A percentile compares a stretch with the other conserved stretches of the same genome.
phyloP scores from a whole-genome alignment of 371 early-diverging fungal species.

The Mucor velutinosus region DNA sequence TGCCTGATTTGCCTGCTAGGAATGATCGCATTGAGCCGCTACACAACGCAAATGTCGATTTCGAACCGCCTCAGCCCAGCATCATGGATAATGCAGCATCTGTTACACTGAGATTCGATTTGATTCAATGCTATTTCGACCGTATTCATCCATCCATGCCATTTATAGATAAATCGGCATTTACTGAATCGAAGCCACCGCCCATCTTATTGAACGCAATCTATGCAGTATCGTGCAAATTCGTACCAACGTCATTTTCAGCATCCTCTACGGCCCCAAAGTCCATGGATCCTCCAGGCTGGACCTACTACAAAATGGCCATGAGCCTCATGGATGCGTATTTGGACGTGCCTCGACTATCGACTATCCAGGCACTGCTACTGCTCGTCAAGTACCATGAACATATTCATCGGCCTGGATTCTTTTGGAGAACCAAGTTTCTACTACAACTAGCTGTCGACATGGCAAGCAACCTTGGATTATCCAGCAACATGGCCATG shows the following conservation, averaged over 20 bases:
- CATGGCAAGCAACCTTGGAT: conserved; percentile 44
- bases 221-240: conserved; percentile 55
- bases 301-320: conserved; percentile 42
- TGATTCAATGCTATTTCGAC: conserved; percentile 46
- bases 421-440: conserved; percentile 45
- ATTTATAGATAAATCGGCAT: conserved; percentile 47
- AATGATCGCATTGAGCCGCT: conserved; percentile 24
- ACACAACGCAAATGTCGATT: not conserved
- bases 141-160: conserved; percentile 63
- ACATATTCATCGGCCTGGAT: conserved; percentile 43
- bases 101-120: conserved; percentile 17
- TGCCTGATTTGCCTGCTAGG: conserved; percentile 17
- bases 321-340: conserved; percentile 38
- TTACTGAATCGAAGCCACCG: conserved; percentile 48
- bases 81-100: conserved; percentile 1
- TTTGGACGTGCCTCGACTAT: conserved; percentile 44
- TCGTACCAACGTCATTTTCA: not conserved
- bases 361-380: conserved; percentile 51
- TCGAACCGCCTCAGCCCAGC: conserved; percentile 10
- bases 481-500: conserved; percentile 5
- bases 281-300: conserved; percentile 41
- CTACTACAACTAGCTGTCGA: conserved; percentile 39
- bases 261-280: conserved; percentile 17
- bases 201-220: conserved; percentile 58
- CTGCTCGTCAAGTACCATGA: conserved; percentile 52